Evolutionary conservation across 108 stramenopile species (phyloP).

Genomic region (Nannochloropsis oceanica): DNA sequence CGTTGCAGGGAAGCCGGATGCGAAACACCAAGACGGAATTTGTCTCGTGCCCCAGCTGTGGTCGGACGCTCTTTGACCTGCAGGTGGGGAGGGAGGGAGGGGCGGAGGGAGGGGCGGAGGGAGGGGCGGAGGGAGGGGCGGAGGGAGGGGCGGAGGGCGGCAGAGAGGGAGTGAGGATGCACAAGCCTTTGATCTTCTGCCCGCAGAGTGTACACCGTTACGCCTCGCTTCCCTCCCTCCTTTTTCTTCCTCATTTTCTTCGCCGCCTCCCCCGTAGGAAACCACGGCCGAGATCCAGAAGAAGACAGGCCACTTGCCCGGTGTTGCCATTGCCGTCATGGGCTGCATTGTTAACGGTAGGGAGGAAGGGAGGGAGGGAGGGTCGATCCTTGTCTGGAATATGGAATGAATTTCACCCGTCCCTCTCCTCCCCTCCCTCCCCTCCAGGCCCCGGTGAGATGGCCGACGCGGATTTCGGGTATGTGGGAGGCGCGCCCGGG

Average conservation of each 20-base stretch:
- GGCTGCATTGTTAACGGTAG: conserved; percentile 91
- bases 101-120: too few species aligned
- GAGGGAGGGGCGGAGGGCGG: too few species aligned
- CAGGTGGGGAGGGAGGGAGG: too few species aligned
- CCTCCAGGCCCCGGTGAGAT: conserved; percentile 93
- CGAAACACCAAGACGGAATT: conserved; percentile 93
- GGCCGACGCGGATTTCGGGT: conserved; percentile 94
- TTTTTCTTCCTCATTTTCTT: not conserved
- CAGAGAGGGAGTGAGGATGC: conserved; percentile 34
- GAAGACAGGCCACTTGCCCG: conserved; percentile 84
- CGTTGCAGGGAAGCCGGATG: conserved; percentile 87
- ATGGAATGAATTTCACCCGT: too few species aligned
- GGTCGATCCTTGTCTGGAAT: too few species aligned
- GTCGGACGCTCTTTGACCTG: conserved; percentile 87
- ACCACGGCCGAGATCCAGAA: conserved; percentile 74
- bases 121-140: too few species aligned
- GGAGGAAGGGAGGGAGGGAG: too few species aligned
- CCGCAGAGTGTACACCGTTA: not conserved
- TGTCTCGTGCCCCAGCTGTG: conserved; percentile 91
- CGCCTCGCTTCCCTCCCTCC: not conserved
- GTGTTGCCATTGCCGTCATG: conserved; percentile 93
- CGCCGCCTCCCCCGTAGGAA: too few species aligned
- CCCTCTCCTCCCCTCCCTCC: too few species aligned
- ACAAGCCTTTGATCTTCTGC: not conserved
- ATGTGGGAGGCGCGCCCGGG: conserved; percentile 85